Conservation (phyloP, 2,329 filamentous ascomycete genomes). For the Diaporthe australafricana region DNA sequence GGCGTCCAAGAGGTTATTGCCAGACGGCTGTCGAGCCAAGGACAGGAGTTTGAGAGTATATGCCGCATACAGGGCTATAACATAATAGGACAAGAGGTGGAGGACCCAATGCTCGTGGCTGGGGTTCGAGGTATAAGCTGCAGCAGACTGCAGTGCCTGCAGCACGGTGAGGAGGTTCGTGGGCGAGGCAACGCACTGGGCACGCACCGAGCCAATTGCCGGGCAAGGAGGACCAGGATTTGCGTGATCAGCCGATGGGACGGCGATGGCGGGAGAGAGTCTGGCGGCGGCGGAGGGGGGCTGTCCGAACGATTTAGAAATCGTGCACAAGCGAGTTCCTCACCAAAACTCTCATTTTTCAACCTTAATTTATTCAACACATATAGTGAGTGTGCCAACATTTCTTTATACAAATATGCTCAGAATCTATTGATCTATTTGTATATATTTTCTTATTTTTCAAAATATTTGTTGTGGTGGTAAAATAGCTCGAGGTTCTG, state of each 20-base stretch:
- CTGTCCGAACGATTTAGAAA: too few relatives aligned
- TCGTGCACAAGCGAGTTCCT: too few relatives aligned
- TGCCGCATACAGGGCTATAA: background rate
- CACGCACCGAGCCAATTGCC: conserved; percentile 18
- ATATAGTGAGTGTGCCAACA: too few relatives aligned
- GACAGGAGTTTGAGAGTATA: conserved; percentile 8
- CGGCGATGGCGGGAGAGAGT: conserved; percentile 6
- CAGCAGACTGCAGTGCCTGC: background rate
- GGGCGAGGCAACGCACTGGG: background rate
- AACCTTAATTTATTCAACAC: too few relatives aligned
- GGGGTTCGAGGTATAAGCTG: background rate
- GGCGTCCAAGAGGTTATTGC: background rate
- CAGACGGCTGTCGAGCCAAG: background rate
- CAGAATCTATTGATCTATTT: too few relatives aligned
- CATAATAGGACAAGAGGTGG: background rate
- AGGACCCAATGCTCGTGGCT: background rate
- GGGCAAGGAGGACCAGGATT: conserved; percentile 4
- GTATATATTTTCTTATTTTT: too few relatives aligned
- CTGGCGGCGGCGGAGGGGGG: background rate
- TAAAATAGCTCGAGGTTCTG: too few relatives aligned
- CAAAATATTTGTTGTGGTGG: too few relatives aligned
- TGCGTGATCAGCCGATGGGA: conserved; percentile 12
- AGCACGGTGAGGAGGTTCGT: background rate
- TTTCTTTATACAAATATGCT: too few relatives aligned
- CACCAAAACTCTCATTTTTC: too few relatives aligned